Conservation (phyloP, 495 filamentous ascomycete genomes). For the Penicillium waksmanii region DNA sequence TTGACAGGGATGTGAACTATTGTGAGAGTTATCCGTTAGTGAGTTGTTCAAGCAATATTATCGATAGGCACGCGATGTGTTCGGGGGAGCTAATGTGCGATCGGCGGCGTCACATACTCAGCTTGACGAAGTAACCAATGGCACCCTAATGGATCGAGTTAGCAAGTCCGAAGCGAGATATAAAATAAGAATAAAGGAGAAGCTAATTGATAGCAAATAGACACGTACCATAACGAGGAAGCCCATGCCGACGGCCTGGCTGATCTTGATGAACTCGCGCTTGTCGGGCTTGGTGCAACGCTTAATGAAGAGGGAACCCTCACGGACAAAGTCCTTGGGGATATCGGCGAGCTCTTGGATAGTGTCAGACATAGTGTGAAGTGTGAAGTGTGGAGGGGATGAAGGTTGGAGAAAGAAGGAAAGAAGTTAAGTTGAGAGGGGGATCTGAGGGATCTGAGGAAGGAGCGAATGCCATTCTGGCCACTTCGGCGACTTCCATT, state of each 20-base stretch:
- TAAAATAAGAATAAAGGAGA: neutral
- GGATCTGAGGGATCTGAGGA: slow-evolving; percentile 1
- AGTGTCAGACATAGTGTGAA: slow-evolving; percentile 67
- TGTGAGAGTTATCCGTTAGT: neutral
- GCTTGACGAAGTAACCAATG: slow-evolving; percentile 92
- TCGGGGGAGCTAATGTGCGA: neutral
- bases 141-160: slow-evolving; percentile 33
- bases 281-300: slow-evolving; percentile 86
- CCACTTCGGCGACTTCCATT: slow-evolving; percentile 10
- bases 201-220: neutral
- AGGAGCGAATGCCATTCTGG: slow-evolving; percentile 8
- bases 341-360: slow-evolving; percentile 80
- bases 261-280: slow-evolving; percentile 92
- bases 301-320: slow-evolving; percentile 81
- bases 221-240: slow-evolving; percentile 79
- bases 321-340: slow-evolving; percentile 79
- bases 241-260: slow-evolving; percentile 91
- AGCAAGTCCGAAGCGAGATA: neutral
- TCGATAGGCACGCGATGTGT: neutral
- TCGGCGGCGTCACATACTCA: slow-evolving; percentile 61
- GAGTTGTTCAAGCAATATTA: neutral
- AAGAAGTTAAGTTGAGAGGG: neutral
- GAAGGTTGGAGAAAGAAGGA: slow-evolving; percentile 9
- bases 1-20: slow-evolving; percentile 82
- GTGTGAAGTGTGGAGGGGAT: slow-evolving; percentile 6